Conservation (phyloP, 352 stramenopile species). For the Elongisporangium senticosum region DNA sequence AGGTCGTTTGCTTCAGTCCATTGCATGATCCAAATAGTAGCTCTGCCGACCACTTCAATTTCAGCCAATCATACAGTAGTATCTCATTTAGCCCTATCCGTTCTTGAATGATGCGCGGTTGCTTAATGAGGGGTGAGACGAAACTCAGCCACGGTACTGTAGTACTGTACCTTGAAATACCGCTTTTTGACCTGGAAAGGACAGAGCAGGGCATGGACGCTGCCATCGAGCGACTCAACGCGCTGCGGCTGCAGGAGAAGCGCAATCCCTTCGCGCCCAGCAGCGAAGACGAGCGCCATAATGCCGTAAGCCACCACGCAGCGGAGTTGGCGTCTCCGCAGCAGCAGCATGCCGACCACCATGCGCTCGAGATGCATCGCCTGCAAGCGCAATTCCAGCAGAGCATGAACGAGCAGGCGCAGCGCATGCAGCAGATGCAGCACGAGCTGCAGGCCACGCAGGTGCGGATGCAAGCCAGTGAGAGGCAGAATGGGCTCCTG, state of each 20-base stretch:
- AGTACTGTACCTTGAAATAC: constrained; percentile 12
- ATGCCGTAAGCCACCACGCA: constrained; percentile 3
- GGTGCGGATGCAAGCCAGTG: constrained; percentile 27
- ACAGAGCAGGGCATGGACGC: constrained; percentile 33
- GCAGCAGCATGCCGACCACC: constrained; percentile 14
- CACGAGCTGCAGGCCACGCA: constrained; percentile 47
- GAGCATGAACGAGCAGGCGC: constrained; percentile 36
- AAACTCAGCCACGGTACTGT: constrained; percentile 22
- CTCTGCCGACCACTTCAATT: background rate
- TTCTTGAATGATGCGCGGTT: constrained; percentile 6
- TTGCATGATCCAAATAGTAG: constrained; percentile 3
- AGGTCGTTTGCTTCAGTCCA: background rate
- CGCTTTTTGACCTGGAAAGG: constrained; percentile 11
- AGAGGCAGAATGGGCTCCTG: constrained; percentile 56
- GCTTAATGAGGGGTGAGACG: constrained; percentile 2
- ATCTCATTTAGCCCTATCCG: constrained; percentile 10
- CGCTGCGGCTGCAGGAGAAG: constrained; percentile 60
- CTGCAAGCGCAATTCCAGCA: constrained; percentile 48
- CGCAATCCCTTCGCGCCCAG: constrained; percentile 2
- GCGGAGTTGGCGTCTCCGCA: constrained; percentile 8
- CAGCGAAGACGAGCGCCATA: background rate
- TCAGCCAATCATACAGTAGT: constrained; percentile 8
- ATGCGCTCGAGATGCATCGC: constrained; percentile 20
- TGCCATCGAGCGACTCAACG: constrained; percentile 67
- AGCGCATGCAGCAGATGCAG: constrained; percentile 36